Conservation (phyloP, 2,329 filamentous ascomycete species). For the Stagonosporopsis vannaccii region DNA sequence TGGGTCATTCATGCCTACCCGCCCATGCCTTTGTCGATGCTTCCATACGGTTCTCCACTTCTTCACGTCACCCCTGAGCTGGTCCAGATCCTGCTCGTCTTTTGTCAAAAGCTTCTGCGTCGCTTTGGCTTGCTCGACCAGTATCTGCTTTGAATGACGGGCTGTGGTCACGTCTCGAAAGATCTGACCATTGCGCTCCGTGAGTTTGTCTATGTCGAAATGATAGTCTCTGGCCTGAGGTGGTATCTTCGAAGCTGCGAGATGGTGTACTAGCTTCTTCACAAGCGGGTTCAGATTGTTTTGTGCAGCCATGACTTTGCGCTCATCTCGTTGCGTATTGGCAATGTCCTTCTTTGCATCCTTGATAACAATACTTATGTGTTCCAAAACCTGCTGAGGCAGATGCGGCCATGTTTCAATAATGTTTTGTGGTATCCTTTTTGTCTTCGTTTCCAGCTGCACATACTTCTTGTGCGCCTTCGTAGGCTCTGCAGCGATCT, state of each 20-base stretch:
- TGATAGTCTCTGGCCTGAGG: constrained; percentile 60
- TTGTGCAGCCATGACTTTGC: constrained; percentile 60
- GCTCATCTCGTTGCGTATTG: constrained; percentile 59
- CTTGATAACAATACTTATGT: constrained; percentile 63
- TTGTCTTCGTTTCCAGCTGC: constrained; percentile 45
- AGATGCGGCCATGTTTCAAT: constrained; percentile 63
- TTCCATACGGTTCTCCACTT: constrained; percentile 43
- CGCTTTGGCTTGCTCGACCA: constrained; percentile 64
- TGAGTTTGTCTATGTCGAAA: constrained; percentile 70
- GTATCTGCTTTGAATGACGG: constrained; percentile 68
- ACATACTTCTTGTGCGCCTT: constrained; percentile 36
- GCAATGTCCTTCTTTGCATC: constrained; percentile 69
- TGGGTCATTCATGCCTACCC: constrained; percentile 27
- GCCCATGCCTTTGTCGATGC: constrained; percentile 40
- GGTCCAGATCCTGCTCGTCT: constrained; percentile 38
- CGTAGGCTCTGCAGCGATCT: constrained; percentile 26
- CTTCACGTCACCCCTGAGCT: constrained; percentile 40
- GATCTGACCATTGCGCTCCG: constrained; percentile 61
- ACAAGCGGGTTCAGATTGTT: constrained; percentile 64
- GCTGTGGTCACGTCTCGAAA: constrained; percentile 65
- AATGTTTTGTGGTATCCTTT: constrained; percentile 46
- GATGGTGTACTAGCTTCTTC: constrained; percentile 64
- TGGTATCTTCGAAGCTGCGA: constrained; percentile 71
- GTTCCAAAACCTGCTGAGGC: constrained; percentile 61
- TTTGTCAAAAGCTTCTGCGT: constrained; percentile 54